Percentiles rank a stretch among this genome's conserved stretches.
Conservation (phyloP, 2,329 filamentous ascomycete species). For the Colletotrichum theobromicola region DNA sequence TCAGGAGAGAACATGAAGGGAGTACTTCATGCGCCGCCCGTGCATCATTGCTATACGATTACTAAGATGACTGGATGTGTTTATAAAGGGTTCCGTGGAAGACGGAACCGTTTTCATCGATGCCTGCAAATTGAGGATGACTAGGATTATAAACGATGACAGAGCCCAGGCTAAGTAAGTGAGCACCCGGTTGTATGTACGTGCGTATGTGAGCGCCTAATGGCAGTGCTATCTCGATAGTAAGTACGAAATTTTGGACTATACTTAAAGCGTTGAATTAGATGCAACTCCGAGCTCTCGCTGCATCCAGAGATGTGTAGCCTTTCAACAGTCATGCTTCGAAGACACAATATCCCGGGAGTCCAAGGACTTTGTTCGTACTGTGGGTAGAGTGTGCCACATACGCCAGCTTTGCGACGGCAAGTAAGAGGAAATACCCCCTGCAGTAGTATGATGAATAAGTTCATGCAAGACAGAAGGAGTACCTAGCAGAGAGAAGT, state of each 20-base stretch:
- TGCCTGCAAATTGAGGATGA: too few relatives aligned
- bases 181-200: not conserved
- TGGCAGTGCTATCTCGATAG: not conserved
- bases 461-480: rapidly evolving
- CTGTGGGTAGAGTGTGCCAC: not conserved
- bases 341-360: rapidly evolving
- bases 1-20: too few relatives aligned
- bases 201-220: rapidly evolving
- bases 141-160: too few relatives aligned
- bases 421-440: rapidly evolving
- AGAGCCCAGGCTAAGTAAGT: not conserved
- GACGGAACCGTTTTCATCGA: too few relatives aligned
- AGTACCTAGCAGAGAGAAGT: rapidly evolving
- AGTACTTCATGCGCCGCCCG: too few relatives aligned
- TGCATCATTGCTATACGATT: too few relatives aligned
- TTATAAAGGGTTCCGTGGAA: too few relatives aligned
- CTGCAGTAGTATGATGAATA: not conserved
- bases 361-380: not conserved
- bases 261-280: rapidly evolving
- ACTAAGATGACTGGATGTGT: too few relatives aligned
- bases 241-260: not conserved
- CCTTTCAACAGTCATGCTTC: too few relatives aligned
- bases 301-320: not conserved
- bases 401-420: not conserved
- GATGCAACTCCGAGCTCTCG: rapidly evolving